Conservation (phyloP, 106 monocot species). For the Dactylorhiza incarnata region DNA sequence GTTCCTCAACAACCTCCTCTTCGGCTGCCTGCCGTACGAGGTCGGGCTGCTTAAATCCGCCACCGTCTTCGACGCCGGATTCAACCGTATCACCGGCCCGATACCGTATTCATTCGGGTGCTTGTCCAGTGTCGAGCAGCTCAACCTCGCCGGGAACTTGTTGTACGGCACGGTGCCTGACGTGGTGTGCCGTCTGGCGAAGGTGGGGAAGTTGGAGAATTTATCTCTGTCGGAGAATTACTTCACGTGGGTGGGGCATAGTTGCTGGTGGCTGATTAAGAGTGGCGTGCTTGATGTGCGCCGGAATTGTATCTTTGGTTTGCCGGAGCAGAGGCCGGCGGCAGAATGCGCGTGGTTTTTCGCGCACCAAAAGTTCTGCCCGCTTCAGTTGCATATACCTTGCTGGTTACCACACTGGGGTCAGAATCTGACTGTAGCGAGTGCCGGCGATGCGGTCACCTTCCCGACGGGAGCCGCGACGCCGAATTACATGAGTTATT, state of each 20-base stretch:
- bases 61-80: slow-evolving; percentile 36
- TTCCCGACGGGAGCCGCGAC: neutral
- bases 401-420: neutral
- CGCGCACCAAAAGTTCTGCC: neutral
- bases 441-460: neutral
- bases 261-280: slow-evolving; percentile 1
- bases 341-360: neutral
- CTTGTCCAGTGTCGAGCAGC: slow-evolving; percentile 30
- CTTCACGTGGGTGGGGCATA: neutral
- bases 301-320: neutral
- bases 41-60: slow-evolving; percentile 25
- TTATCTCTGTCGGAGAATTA: neutral
- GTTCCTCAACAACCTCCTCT: slow-evolving; percentile 42
- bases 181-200: slow-evolving; percentile 19
- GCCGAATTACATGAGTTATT: neutral
- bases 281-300: slow-evolving; percentile 1
- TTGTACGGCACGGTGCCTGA: slow-evolving; percentile 52
- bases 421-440: neutral
- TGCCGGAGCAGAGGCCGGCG: neutral
- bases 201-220: neutral
- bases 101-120: slow-evolving; percentile 44
- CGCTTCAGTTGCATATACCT: neutral
- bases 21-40: slow-evolving; percentile 38
- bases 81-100: slow-evolving; percentile 28
- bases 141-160: slow-evolving; percentile 51